Percentiles rank a stretch among this genome's conserved stretches.
Conservation (phyloP, 2,329 filamentous ascomycete species). For the Aspergillus carbonarius region DNA sequence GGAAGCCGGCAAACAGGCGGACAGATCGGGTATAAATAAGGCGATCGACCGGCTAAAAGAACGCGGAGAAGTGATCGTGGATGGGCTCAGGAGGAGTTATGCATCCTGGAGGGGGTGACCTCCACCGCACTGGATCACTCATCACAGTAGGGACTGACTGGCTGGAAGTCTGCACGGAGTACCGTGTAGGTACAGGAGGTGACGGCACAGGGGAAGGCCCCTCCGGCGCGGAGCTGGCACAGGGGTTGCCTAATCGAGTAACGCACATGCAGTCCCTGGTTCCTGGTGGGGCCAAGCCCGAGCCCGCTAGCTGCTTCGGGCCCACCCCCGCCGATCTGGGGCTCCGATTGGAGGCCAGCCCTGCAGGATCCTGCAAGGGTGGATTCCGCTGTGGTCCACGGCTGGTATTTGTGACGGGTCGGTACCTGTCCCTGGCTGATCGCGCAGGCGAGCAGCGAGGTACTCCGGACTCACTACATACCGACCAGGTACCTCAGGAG, state of each 20-base stretch:
- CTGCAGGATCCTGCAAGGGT: not conserved
- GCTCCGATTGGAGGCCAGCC: not conserved
- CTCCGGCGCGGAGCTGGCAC: not conserved
- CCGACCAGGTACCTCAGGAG: not conserved
- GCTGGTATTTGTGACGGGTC: not conserved
- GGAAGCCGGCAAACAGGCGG: conserved; percentile 14
- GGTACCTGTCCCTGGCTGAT: not conserved
- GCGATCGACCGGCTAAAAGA: not conserved
- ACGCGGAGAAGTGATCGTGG: not conserved
- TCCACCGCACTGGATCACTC: not conserved
- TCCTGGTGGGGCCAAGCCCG: not conserved
- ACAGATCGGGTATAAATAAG: conserved; percentile 9
- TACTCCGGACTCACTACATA: not conserved
- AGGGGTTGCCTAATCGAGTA: not conserved
- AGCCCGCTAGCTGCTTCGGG: not conserved
- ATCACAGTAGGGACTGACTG: no score
- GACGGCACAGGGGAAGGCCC: not conserved
- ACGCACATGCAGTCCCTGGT: not conserved
- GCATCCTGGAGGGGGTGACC: not conserved
- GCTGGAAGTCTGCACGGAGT: no score
- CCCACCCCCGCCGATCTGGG: not conserved
- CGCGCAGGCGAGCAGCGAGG: not conserved
- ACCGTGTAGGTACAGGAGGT: not conserved
- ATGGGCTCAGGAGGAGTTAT: not conserved
- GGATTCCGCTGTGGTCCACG: not conserved